Evolutionary conservation across 1,284 basidiomycete genomes (phyloP).

Genomic region (Rhizoctonia solani): DNA sequence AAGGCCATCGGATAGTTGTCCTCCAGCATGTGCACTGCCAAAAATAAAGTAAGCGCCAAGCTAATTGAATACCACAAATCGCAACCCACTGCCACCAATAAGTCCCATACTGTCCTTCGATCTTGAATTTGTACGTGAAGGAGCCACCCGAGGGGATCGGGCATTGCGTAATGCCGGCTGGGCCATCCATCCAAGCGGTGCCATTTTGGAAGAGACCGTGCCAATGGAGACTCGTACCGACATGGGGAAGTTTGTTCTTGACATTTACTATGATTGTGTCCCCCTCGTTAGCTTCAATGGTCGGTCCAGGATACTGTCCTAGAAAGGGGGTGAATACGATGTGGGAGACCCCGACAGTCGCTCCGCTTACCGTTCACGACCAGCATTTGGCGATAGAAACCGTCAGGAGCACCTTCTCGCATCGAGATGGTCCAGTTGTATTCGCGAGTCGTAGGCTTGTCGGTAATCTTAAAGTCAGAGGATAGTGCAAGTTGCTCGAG

Average conservation of each 20-base stretch:
- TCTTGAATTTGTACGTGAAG: slow-evolving; percentile 53
- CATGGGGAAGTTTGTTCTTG: slow-evolving; percentile 48
- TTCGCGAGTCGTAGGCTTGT: slow-evolving; percentile 45
- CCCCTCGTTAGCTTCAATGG: too few species aligned
- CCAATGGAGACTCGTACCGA: slow-evolving; percentile 51
- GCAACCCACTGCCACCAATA: slow-evolving; percentile 47
- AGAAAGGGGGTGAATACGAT: background rate
- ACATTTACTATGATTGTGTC: slow-evolving; percentile 51
- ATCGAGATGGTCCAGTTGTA: slow-evolving; percentile 47
- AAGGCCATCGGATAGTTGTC: slow-evolving; percentile 7
- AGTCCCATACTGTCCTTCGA: slow-evolving; percentile 44
- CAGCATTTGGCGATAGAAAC: slow-evolving; percentile 49
- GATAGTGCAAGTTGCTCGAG: slow-evolving; percentile 25
- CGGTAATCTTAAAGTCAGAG: slow-evolving; percentile 40
- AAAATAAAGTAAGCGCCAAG: background rate
- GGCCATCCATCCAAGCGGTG: slow-evolving; percentile 54
- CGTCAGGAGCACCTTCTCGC: slow-evolving; percentile 48
- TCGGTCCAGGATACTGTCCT: slow-evolving; percentile 54
- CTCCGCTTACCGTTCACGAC: slow-evolving; percentile 51
- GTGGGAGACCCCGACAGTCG: background rate
- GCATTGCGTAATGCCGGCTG: slow-evolving; percentile 56
- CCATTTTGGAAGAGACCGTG: slow-evolving; percentile 51
- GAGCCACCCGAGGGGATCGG: slow-evolving; percentile 53
- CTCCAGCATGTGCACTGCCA: slow-evolving; percentile 26
- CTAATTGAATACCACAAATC: background rate